A percentile compares a stretch with the other conserved stretches of the same genome.
Conservation (phyloP, 2,329 filamentous ascomycete genomes). For the Leptosphaerulina australis region DNA sequence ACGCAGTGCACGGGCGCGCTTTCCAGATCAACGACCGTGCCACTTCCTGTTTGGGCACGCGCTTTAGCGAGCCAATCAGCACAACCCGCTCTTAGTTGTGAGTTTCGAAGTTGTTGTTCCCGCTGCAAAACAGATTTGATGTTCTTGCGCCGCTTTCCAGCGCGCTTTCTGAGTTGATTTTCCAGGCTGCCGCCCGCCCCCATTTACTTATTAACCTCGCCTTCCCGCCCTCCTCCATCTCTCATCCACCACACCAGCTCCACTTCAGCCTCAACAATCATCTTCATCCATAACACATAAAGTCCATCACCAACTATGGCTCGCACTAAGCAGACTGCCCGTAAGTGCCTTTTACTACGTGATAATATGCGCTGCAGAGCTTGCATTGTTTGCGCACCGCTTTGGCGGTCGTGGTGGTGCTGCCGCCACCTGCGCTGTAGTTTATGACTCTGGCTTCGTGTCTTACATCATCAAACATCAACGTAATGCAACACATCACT, state of each 20-base stretch:
- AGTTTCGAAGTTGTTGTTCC: conserved; percentile 32
- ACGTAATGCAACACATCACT: conserved; percentile 20
- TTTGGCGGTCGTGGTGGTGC: conserved; percentile 21
- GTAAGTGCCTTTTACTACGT: conserved; percentile 50
- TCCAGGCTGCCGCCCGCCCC: conserved; percentile 45
- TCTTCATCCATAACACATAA: conserved; percentile 10
- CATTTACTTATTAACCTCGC: conserved; percentile 48
- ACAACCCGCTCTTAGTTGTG: conserved; percentile 18
- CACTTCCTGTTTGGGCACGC: conserved; percentile 31
- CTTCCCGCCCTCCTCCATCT: conserved; percentile 43
- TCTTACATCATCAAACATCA: conserved; percentile 9
- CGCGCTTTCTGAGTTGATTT: conserved; percentile 41
- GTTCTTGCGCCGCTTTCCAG: conserved; percentile 37
- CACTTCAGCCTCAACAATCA: conserved; percentile 26
- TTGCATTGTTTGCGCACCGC: conserved; percentile 29
- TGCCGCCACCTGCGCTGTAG: conserved; percentile 24
- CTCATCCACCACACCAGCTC: conserved; percentile 47
- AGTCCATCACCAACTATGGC: conserved; percentile 51
- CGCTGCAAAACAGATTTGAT: conserved; percentile 34
- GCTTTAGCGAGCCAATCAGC: conserved; percentile 36
- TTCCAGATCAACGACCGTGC: conserved; percentile 43
- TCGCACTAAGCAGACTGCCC: conserved; percentile 63
- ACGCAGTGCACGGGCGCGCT: conserved; percentile 37
- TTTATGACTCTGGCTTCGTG: conserved; percentile 13
- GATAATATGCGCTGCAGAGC: conserved; percentile 17